Evolutionary conservation across 371 early-diverging fungal species (phyloP), one percentile per base, ranked within the genome.

Genomic region (Mortierella sp.): DNA sequence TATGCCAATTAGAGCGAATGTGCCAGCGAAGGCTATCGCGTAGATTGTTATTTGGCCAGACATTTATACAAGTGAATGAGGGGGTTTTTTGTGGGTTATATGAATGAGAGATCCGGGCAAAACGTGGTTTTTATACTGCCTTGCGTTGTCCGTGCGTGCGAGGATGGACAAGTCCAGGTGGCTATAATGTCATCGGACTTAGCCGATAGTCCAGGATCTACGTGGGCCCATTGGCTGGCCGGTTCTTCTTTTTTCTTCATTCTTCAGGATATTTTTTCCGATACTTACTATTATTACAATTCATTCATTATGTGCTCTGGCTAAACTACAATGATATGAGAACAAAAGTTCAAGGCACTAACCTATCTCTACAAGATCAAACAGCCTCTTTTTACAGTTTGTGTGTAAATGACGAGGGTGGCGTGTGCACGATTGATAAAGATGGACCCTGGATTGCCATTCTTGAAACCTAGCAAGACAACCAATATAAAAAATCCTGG

Each of bases 1-100:
- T 4, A 52, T 8, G 2, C 58, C 67, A n/a, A 76, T 49, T 10
- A 71, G 26, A 28, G 12, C 52, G 0, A 45, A 16, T 43, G 71
- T 62, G 32, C 67, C 71, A 5, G 58, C 9, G 43, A 75, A 70
- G n/a, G 76, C 51, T 3, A 39, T 24, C 0, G 66, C 37, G 30
- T 75, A 75, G 45, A 75, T 70, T n/a, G 26, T 22, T 22, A 24
- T 45, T 14, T 75, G 65, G 11, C 3, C 11, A 1, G 62, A 22
- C 70, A 70, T 61, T 70, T 8, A 5, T 16, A 11, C 11, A 22
- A 11, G 22, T n/a, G 37, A 10, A 6, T 37, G 16, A 28, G 12
- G 55, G 20, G 2, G 18, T 43, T 43, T 35, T 16, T 43, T 14
- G 16, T 0, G 43, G 11, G 16, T 3, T 3, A 43, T 16, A 43